A percentile compares a stretch with the other conserved stretches of the same genome.
Evolutionary conservation across 164 flowering plant genomes (phyloP).

Genomic region (Warburgia ugandensis): DNA sequence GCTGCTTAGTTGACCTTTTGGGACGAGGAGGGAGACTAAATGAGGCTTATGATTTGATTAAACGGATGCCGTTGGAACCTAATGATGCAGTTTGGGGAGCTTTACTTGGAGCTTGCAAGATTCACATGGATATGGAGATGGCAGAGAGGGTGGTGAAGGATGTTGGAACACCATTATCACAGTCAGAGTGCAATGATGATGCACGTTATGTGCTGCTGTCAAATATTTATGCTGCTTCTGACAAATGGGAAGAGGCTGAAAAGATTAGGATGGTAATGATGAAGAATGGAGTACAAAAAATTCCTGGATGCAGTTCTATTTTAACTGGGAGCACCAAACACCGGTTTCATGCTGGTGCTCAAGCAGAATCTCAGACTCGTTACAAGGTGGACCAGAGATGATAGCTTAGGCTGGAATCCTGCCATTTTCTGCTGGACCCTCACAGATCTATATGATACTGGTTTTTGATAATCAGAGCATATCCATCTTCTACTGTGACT

Average conservation of each 20-base stretch:
- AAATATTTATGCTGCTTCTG: constrained; percentile 65
- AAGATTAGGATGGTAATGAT: constrained; percentile 34
- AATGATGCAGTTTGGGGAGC: constrained; percentile 62
- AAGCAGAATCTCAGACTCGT: not conserved
- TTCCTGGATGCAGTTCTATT: constrained; percentile 42
- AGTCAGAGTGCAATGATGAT: constrained; percentile 19
- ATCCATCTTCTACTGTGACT: not conserved
- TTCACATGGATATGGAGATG: constrained; percentile 34
- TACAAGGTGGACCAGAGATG: not conserved
- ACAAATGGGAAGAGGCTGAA: constrained; percentile 65
- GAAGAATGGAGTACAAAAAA: constrained; percentile 31
- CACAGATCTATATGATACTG: too few relatives aligned
- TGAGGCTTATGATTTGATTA: constrained; percentile 54
- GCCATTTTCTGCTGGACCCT: too few relatives aligned
- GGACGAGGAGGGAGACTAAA: constrained; percentile 59
- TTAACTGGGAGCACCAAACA: constrained; percentile 12
- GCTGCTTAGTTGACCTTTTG: constrained; percentile 64
- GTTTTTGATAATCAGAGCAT: not conserved
- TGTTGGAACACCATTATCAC: constrained; percentile 8
- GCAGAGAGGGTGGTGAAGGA: constrained; percentile 37
- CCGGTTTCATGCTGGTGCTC: constrained; percentile 9
- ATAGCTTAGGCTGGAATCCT: too few relatives aligned
- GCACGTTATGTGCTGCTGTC: constrained; percentile 43
- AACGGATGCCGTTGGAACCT: constrained; percentile 56
- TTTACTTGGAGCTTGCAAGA: constrained; percentile 61